Evolutionary conservation across 2,329 filamentous ascomycete genomes (phyloP).

Genomic region (Diaporthe sp.): DNA sequence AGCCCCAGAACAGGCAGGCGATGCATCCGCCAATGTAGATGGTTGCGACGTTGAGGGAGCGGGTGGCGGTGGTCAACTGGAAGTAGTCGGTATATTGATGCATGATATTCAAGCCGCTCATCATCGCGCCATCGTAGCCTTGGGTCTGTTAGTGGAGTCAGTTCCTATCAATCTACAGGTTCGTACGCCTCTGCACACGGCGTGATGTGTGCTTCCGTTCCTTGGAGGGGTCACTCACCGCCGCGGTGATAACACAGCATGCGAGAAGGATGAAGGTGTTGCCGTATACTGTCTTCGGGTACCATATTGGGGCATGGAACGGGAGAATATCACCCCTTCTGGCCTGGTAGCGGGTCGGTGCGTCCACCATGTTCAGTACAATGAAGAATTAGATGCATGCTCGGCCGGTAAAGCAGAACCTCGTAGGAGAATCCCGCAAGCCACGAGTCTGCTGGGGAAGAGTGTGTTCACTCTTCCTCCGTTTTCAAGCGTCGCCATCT

Average conservation of each 20-base stretch:
- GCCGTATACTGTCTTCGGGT: neutral
- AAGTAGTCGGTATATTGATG: constrained; percentile 70
- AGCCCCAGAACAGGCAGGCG: constrained; percentile 58
- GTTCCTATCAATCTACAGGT: neutral
- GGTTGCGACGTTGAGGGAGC: constrained; percentile 66
- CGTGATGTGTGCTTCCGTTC: neutral
- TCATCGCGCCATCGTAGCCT: constrained; percentile 35
- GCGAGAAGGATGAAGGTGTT: constrained; percentile 30
- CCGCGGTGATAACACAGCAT: constrained; percentile 33
- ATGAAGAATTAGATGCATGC: neutral
- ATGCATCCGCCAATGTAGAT: constrained; percentile 65
- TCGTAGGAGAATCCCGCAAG: neutral
- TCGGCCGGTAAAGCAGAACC: neutral
- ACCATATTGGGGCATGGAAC: constrained; percentile 21
- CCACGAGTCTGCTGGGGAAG: neutral
- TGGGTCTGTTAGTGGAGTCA: constrained; percentile 2
- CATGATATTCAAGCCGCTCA: constrained; percentile 66
- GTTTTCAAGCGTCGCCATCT: neutral
- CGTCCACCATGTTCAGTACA: constrained; percentile 2
- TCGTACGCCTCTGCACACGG: neutral
- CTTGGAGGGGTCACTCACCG: constrained; percentile 1
- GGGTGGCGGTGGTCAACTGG: constrained; percentile 64
- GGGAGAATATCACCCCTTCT: constrained; percentile 30
- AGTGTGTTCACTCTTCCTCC: no score
- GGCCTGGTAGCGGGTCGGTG: neutral